Base-by-base conservation (phyloP, 2,329 filamentous ascomycete genomes). In the Lecanicillium sp. region DNA sequence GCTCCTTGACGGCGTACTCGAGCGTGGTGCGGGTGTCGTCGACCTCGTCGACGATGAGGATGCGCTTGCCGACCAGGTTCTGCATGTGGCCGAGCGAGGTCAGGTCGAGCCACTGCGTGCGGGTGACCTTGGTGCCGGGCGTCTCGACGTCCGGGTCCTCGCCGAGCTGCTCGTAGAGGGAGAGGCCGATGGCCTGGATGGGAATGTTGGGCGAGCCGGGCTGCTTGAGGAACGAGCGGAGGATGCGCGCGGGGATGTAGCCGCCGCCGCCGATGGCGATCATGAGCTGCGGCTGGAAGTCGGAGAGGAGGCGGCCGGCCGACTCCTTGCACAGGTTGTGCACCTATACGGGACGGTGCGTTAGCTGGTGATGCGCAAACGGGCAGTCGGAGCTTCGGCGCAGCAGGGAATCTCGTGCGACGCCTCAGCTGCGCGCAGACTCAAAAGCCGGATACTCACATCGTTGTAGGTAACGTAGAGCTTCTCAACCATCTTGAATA, bases 141-240 rank as follows among this genome's bases (percentile, higher is more conserved):
- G 77, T 72, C 71, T 98, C 93, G 51, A 71, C 68, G 51, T 71
- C 72, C 43, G 59, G 59, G 50, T 69, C 67, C 49, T 74, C 71
- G 50, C 79, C 76, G 40, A 97, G 84, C 54, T 83, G 78, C 73
- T 98, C 93, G 76, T 98, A 98, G 48, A 98, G 84, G 19, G 91
- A 97, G 55, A 98, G 85, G 41, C 93, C 93, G 67, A 98, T 98
- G 55, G 93, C 93, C 78, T 98, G 93, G 70, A 98, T 98, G 57
- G 93, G 91, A 62, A 98, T 98, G 74, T 98, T 98, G 69, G 90
- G 83, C 53, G 76, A 79, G 58, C 86, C 88, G 51, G 87, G 78
- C 65, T 83, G 81, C 78, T 95, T 96, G 67, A 98, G 86, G 77
- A 98, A 98, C 17, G 93, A 97, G 55, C 93, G 88, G 55, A 98